Conservation (phyloP, 2,329 filamentous ascomycete species). For the Colletotrichum sp. region DNA sequence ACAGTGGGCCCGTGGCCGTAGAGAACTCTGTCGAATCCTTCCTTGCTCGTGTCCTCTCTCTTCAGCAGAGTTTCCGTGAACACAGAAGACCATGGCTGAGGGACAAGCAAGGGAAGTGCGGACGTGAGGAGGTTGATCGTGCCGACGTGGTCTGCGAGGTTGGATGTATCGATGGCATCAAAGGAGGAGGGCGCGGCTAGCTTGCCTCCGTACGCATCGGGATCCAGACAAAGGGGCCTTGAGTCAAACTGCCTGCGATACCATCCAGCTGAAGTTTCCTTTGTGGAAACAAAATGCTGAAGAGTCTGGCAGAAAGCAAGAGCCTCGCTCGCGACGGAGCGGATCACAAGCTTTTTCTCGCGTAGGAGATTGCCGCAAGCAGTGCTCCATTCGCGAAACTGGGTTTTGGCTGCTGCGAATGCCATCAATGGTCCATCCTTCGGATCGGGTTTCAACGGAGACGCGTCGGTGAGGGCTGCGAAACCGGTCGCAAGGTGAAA, state of each 20-base stretch:
- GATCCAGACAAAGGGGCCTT: slow-evolving; percentile 45
- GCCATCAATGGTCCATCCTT: slow-evolving; percentile 26
- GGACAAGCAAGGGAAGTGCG: slow-evolving; percentile 50
- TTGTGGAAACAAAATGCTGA: slow-evolving; percentile 39
- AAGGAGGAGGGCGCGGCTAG: slow-evolving; percentile 47
- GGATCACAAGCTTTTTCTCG: slow-evolving; percentile 37
- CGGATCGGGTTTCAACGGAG: slow-evolving; percentile 37
- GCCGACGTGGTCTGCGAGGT: slow-evolving; percentile 44
- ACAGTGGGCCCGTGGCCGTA: slow-evolving; percentile 51
- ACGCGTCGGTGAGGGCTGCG: slow-evolving; percentile 39
- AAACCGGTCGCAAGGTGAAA: slow-evolving; percentile 62
- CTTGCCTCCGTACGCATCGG: slow-evolving; percentile 39
- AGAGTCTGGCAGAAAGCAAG: slow-evolving; percentile 58
- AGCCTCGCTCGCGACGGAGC: slow-evolving; percentile 53
- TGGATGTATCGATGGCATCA: slow-evolving; percentile 61
- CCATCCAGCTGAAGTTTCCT: slow-evolving; percentile 38
- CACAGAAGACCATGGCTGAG: slow-evolving; percentile 48
- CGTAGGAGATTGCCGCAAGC: slow-evolving; percentile 37
- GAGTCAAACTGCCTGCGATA: slow-evolving; percentile 47
- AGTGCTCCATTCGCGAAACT: slow-evolving; percentile 52
- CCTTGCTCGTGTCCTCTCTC: slow-evolving; percentile 27
- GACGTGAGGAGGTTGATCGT: slow-evolving; percentile 44
- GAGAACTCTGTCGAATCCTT: slow-evolving; percentile 45
- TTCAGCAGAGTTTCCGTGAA: slow-evolving; percentile 36
- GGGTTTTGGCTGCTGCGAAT: slow-evolving; percentile 40